Evolutionary conservation across 192 early-diverging fungal species (phyloP).

Genomic region (Coemansia sp.): DNA sequence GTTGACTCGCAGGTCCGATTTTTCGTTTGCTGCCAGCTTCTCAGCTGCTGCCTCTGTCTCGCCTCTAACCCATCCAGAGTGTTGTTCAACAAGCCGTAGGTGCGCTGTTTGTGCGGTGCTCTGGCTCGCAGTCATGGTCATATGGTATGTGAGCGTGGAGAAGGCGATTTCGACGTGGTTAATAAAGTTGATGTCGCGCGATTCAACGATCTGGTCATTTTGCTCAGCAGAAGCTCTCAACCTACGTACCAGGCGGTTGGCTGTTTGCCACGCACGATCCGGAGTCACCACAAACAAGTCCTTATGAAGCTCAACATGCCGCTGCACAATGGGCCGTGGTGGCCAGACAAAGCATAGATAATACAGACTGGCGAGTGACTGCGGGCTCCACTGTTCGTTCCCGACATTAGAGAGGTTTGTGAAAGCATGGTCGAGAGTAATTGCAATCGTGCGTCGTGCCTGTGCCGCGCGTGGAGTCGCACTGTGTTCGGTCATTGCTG

Average conservation of each 20-base stretch:
- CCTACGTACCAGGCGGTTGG: slow-evolving; percentile 21
- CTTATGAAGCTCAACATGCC: slow-evolving; percentile 32
- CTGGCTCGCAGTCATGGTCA: slow-evolving; percentile 24
- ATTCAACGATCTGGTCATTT: background rate
- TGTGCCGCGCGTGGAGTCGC: slow-evolving; percentile 21
- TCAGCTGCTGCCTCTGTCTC: background rate
- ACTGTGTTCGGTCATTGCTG: slow-evolving; percentile 30
- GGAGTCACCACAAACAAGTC: slow-evolving; percentile 34
- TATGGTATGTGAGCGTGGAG: slow-evolving; percentile 26
- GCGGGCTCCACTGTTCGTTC: slow-evolving; percentile 10
- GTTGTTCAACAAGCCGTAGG: slow-evolving; percentile 15
- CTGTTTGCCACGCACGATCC: slow-evolving; percentile 39
- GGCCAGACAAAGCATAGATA: slow-evolving; percentile 51
- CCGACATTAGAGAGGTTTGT: slow-evolving; percentile 9
- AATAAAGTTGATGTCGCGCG: slow-evolving; percentile 10
- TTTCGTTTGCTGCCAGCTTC: slow-evolving; percentile 20
- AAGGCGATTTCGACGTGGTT: slow-evolving; percentile 22
- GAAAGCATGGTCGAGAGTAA: slow-evolving; percentile 15
- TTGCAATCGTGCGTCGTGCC: slow-evolving; percentile 24
- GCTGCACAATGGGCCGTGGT: slow-evolving; percentile 26
- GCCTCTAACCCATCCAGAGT: slow-evolving; percentile 17
- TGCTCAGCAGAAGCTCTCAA: slow-evolving; percentile 3
- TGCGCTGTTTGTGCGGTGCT: slow-evolving; percentile 17
- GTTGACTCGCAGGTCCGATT: slow-evolving; percentile 19
- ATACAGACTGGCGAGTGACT: slow-evolving; percentile 21